Conservation (phyloP, 495 filamentous ascomycete genomes). For the Rhizodiscina lignyota region DNA sequence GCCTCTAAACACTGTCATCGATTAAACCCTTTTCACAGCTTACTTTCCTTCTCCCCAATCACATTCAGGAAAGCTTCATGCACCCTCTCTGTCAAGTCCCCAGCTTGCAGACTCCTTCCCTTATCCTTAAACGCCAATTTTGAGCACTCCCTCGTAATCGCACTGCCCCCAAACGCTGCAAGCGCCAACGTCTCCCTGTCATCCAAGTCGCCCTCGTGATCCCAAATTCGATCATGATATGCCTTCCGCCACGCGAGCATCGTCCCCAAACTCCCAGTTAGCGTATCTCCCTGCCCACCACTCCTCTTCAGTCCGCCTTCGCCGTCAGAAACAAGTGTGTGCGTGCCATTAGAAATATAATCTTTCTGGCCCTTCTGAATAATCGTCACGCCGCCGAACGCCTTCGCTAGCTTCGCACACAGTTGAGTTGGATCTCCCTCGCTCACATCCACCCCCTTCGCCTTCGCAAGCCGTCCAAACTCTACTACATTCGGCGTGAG, state of each 20-base stretch:
- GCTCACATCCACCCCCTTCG: constrained; percentile 43
- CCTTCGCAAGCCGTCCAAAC: constrained; percentile 66
- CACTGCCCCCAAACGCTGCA: constrained; percentile 72
- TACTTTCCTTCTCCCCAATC: constrained; percentile 45
- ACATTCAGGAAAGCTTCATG: constrained; percentile 64
- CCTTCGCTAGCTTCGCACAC: constrained; percentile 56
- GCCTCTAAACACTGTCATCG: no score
- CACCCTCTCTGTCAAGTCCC: constrained; percentile 86
- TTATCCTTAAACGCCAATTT: constrained; percentile 72
- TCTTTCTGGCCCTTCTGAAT: constrained; percentile 82
- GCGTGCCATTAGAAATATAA: constrained; percentile 66
- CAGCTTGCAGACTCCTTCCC: constrained; percentile 81
- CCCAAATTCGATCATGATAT: constrained; percentile 75
- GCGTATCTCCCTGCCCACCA: constrained; percentile 89
- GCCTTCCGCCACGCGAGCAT: constrained; percentile 74
- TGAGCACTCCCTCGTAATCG: constrained; percentile 83
- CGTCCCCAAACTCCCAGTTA: constrained; percentile 80
- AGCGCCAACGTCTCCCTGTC: constrained; percentile 53
- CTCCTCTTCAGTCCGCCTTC: constrained; percentile 75
- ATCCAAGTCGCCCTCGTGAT: constrained; percentile 39
- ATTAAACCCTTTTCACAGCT: no score
- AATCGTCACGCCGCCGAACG: constrained; percentile 77
- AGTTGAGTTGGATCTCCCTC: constrained; percentile 33
- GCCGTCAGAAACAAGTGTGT: constrained; percentile 54
- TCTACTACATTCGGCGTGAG: constrained; percentile 91